Evolutionary conservation across 1,284 basidiomycete genomes (phyloP).

Genomic region (Trichosporon inkin): DNA sequence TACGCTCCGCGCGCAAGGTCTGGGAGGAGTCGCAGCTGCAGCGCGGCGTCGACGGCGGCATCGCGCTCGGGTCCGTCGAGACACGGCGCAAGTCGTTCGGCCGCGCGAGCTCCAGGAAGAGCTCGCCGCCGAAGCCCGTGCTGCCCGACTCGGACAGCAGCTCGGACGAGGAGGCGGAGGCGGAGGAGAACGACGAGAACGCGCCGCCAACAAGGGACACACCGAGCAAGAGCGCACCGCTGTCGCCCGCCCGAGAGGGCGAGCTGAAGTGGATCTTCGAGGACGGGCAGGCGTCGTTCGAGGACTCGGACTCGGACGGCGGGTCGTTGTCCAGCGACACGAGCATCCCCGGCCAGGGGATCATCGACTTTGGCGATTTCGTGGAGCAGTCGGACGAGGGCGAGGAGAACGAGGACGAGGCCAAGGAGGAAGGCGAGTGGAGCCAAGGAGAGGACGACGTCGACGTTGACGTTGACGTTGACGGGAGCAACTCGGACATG

Average conservation of each 20-base stretch:
- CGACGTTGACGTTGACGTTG: slow-evolving; percentile 10
- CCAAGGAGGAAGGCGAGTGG: slow-evolving; percentile 9
- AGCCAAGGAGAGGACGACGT: slow-evolving; percentile 11
- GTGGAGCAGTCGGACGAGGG: background rate
- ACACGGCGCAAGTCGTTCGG: slow-evolving; percentile 33
- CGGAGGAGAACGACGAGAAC: slow-evolving; percentile 24
- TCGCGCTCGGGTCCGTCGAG: slow-evolving; percentile 33
- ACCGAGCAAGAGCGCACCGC: too few species aligned
- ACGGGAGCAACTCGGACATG: slow-evolving; percentile 12
- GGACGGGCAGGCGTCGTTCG: slow-evolving; percentile 28
- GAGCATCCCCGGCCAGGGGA: slow-evolving; percentile 33
- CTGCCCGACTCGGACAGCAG: slow-evolving; percentile 12
- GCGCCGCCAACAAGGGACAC: background rate
- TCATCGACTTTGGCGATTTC: slow-evolving; percentile 21
- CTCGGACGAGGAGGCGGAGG: slow-evolving; percentile 17
- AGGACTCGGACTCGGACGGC: slow-evolving; percentile 35
- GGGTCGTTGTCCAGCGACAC: slow-evolving; percentile 37
- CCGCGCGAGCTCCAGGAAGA: slow-evolving; percentile 28
- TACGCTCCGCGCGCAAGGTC: slow-evolving; percentile 43
- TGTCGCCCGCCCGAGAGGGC: background rate
- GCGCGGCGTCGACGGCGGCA: slow-evolving; percentile 35
- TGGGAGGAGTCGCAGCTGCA: slow-evolving; percentile 35
- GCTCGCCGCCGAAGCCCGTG: slow-evolving; percentile 15
- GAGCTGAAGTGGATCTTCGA: slow-evolving; percentile 34
- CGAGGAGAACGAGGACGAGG: slow-evolving; percentile 12